Evolutionary conservation across 371 early-diverging fungal species (phyloP), one percentile per base, ranked within the genome.

Genomic region (Aphelidium insulamus): DNA sequence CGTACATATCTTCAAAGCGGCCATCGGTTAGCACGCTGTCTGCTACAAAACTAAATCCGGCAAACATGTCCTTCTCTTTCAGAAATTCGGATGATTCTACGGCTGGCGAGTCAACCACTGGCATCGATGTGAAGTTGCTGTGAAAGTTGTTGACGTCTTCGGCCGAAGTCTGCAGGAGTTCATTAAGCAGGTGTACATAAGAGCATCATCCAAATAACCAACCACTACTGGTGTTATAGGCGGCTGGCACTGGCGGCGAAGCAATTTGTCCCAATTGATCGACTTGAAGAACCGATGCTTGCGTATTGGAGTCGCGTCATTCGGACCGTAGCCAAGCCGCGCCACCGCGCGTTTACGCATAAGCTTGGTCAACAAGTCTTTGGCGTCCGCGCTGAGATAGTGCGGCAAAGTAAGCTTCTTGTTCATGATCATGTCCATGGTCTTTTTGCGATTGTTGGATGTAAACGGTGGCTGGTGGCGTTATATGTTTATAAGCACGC

Each of bases 271-370:
- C 88, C 90, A 91, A 53, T 85, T 63, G 37, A 85, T 60, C 20
- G 71, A 68, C 34, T 73, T 67, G 56, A 91, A 91, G 50, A 85
- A 87, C 21, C 74, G 64, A 44, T 90, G 91, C 27, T 44, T 49
- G 40, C 77, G 83, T 46, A 88, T 77, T 22, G 68, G 70, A 34
- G 64, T 60, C n/a, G 74, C 55, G 15, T 74, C 82, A 37, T 73
- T 69, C 17, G 55, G 44, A 15, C 79, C 76, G 33, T 43, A 43
- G 12, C 66, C 70, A 1, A 84, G 54, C 11, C 84, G 61, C 8
- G 55, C 55, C 21, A 59, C 62, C 5, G 77, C 71, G 36, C 72
- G 74, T 10, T 80, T 67, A 42, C 74, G 59, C n/a, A 80, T 52
- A 5, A 81, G 50, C 64, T 68, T 50, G 40, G 59, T 48, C 46